These are phyloP conservation scores for Malus hybrid DNA, from an alignment of 331 rosid species.

Conservation along the genomic window DNA sequence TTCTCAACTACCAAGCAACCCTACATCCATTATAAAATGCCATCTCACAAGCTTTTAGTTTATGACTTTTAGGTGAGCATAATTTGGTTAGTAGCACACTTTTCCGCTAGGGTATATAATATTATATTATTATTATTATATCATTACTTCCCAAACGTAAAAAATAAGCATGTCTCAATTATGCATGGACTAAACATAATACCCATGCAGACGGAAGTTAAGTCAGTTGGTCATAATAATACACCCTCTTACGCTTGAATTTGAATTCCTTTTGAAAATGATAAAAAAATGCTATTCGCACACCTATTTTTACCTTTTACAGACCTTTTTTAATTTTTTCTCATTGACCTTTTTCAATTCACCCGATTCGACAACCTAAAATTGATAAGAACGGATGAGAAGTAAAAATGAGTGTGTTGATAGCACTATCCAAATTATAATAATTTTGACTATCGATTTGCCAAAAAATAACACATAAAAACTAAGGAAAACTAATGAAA, in stretches of 20 bases:
- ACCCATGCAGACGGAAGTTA: too few species aligned
- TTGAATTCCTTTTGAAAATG: neutral
- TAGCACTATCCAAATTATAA: too few species aligned
- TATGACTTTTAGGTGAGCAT: neutral
- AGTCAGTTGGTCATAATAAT: rapidly evolving
- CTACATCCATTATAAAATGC: neutral
- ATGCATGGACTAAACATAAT: neutral
- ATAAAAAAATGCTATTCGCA: too few species aligned
- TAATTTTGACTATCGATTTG: neutral
- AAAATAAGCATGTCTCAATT: neutral
- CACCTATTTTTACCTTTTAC: too few species aligned
- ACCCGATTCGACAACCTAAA: too few species aligned
- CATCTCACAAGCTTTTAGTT: too few species aligned
- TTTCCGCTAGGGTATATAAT: neutral
- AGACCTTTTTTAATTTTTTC: too few species aligned
- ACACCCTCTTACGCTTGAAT: rapidly evolving
- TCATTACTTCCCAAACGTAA: neutral
- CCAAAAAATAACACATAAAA: neutral
- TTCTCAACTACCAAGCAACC: constrained; percentile 26
- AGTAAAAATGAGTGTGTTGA: too few species aligned
- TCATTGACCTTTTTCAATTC: too few species aligned
- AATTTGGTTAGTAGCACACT: too few species aligned
- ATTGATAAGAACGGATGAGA: too few species aligned
- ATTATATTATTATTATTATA: too few species aligned
- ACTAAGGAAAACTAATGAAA: neutral